Conservation (phyloP, 257 asterid species). For the Jacaranda copaia region DNA sequence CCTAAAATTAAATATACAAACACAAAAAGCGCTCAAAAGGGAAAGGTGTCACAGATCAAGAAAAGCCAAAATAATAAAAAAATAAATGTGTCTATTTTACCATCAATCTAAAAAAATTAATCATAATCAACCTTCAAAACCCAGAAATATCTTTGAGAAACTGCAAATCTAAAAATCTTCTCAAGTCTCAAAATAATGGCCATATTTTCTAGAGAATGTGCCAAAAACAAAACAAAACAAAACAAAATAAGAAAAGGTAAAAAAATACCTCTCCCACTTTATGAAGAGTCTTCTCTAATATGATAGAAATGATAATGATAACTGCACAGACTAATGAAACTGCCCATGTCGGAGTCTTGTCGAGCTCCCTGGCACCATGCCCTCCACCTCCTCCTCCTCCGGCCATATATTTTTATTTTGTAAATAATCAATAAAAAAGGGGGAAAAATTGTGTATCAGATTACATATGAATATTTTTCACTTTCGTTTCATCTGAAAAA, state of each 20-base stretch:
- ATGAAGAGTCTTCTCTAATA: conserved; percentile 71
- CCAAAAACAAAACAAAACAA: background rate
- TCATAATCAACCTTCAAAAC: background rate
- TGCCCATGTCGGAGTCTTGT: conserved; percentile 85
- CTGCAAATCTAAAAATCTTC: background rate
- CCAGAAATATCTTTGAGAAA: background rate
- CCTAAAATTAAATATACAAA: too few relatives aligned
- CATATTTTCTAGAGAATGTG: background rate
- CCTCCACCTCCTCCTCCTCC: conserved; percentile 55
- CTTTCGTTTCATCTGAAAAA: conserved; percentile 5
- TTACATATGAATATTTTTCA: conserved; percentile 21
- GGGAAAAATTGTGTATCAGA: background rate
- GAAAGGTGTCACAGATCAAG: conserved; percentile 11
- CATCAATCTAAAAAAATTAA: background rate
- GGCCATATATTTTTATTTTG: conserved; percentile 34
- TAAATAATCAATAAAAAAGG: conserved; percentile 11
- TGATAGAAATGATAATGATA: conserved; percentile 65
- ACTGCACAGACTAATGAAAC: conserved; percentile 70
- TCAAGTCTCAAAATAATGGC: background rate
- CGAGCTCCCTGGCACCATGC: conserved; percentile 48
- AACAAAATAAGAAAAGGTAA: too few relatives aligned
- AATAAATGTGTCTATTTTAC: background rate
- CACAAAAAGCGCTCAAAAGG: background rate
- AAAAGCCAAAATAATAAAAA: background rate
- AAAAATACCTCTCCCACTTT: conserved; percentile 53